Evolutionary conservation across 306 rosid species (phyloP), one percentile per base, ranked within the genome.

Genomic region (Dalbergia oliveri): DNA sequence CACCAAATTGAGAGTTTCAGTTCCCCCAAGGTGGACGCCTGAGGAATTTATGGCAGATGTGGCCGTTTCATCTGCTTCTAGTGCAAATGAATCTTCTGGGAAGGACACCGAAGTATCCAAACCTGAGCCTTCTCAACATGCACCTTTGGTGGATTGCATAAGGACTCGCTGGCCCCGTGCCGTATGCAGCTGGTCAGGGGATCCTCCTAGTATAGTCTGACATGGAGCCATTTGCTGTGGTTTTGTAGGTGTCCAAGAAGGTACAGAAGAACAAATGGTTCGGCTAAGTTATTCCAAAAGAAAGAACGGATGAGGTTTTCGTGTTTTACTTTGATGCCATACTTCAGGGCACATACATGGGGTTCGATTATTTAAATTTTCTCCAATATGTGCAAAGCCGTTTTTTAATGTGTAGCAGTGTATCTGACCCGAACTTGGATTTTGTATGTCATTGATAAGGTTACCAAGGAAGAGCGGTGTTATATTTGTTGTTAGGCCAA

Each of bases 121-220:
- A 88, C 89, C 93, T 1, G 91, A 90, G 85, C 97, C 90, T 64
- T 73, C 93, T 51, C 98, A 91, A 79, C 97, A 93, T 74, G 98
- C 98, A 43, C 98, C 98, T 16, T 81, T 93, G 83, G 98, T 91
- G 26, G 98, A 93, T 81, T 93, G 98, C 85, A 83, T 93, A 71
- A 86, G 92, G 83, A 91, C 98, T 0, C 98, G 98, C 12, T 93
- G 98, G 98, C 86, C 97, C n/a, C 98, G 94, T 53, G 91, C 98
- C 4, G 76, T 88, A 63, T 91, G 97, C 85, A 88, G 84, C 53
- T 93, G 98, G 98, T 79, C 84, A 1, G 98, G 98, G 39, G 94
- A 93, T 71, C 87, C 94, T 31, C 97, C 98, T 37, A 93, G 98
- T 75, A 93, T 93, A 69, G 98, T 93, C 66, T 91, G 93, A 43